Evolutionary conservation across 805 yeast genomes (phyloP).

Genomic region (Candida pseudofarinosa): DNA sequence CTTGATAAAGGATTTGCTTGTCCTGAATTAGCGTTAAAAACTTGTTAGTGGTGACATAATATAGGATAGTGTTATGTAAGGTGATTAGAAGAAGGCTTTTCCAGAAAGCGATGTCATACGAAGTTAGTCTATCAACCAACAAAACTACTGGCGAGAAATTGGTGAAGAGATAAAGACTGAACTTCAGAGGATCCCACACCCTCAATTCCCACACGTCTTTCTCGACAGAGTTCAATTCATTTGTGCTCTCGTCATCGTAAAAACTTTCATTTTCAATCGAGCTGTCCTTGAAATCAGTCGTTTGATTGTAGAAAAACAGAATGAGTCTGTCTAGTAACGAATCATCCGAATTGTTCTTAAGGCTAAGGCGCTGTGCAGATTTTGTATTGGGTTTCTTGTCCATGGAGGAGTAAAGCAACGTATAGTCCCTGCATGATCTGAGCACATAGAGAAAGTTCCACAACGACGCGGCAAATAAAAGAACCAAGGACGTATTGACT

Average conservation of each 20-base stretch:
- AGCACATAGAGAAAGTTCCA: slow-evolving; percentile 10
- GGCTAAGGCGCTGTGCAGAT: slow-evolving; percentile 7
- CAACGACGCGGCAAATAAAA: not conserved
- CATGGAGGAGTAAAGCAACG: slow-evolving; percentile 23
- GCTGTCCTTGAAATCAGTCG: slow-evolving; percentile 13
- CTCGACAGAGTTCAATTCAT: slow-evolving; percentile 15
- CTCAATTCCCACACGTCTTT: slow-evolving; percentile 50
- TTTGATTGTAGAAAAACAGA: slow-evolving; percentile 8
- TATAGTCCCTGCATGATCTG: slow-evolving; percentile 20
- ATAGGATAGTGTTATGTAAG: slow-evolving; percentile 26
- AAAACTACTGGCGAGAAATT: slow-evolving; percentile 59
- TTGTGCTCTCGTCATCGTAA: slow-evolving; percentile 12
- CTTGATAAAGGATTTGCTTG: slow-evolving; percentile 55
- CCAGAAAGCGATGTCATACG: slow-evolving; percentile 17
- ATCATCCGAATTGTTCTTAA: not conserved
- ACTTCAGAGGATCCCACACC: slow-evolving; percentile 67
- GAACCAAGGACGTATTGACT: not conserved
- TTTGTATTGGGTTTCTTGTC: slow-evolving; percentile 21
- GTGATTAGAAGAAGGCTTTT: slow-evolving; percentile 3
- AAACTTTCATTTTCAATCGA: slow-evolving; percentile 19
- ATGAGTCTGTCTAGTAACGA: slow-evolving; percentile 2
- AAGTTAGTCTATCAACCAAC: slow-evolving; percentile 34
- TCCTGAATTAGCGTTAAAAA: slow-evolving; percentile 52
- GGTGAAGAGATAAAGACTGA: slow-evolving; percentile 47
- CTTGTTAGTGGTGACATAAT: slow-evolving; percentile 34